These are phyloP conservation scores for Citrullus mucosospermus DNA, from an alignment of 306 rosid genomes.

Conservation along the genomic window DNA sequence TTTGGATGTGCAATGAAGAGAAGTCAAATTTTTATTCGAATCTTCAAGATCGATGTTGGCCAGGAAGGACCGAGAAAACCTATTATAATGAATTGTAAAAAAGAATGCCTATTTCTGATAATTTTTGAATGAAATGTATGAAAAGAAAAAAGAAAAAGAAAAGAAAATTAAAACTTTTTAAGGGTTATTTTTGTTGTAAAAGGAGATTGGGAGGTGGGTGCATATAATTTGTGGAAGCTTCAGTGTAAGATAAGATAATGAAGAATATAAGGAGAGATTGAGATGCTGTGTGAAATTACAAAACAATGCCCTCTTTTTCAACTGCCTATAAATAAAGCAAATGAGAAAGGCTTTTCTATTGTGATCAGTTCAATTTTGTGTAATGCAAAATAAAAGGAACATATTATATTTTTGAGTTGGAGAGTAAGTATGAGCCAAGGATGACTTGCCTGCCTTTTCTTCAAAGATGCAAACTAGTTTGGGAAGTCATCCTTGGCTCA, in stretches of 20 bases:
- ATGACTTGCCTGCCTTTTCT: constrained; percentile 1
- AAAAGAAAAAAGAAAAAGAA: no score
- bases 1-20: no score
- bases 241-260: background rate
- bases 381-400: background rate
- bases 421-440: constrained; percentile 8
- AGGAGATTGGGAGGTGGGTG: no score
- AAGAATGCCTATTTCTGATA: no score
- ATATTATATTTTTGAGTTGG: background rate
- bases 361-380: background rate
- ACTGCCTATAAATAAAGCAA: background rate
- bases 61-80: no score
- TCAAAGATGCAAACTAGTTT: background rate
- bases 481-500: background rate
- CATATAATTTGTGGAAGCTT: no score
- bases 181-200: no score
- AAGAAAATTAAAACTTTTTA: no score
- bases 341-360: background rate
- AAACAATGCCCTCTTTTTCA: background rate
- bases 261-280: background rate
- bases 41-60: no score
- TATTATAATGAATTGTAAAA: no score
- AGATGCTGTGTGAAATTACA: background rate
- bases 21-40: no score
- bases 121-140: no score